Percentiles rank a stretch among this genome's conserved stretches.
phyloP scores from a whole-genome alignment of 2,329 filamentous ascomycete genomes.

The Scedosporium minutisporum region DNA sequence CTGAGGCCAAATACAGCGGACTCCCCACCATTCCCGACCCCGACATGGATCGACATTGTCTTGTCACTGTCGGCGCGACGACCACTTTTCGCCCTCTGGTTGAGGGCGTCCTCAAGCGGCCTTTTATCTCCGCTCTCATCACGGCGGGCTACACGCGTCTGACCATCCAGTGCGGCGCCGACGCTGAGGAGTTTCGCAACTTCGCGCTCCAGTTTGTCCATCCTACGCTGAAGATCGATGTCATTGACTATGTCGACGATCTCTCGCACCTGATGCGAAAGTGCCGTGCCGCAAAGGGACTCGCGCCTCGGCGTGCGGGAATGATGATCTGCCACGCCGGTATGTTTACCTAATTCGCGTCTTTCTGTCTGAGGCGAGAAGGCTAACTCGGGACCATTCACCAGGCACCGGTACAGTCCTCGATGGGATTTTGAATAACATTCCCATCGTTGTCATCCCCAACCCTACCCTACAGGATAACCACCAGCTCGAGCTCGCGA shows the following conservation, averaged over 20 bases:
- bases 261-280: slow-evolving; percentile 49
- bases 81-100: slow-evolving; percentile 71
- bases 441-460: slow-evolving; percentile 80
- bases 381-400: neutral
- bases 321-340: slow-evolving; percentile 85
- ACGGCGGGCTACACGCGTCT: slow-evolving; percentile 59
- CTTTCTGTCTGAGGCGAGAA: slow-evolving; percentile 6
- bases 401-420: slow-evolving; percentile 83
- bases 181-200: slow-evolving; percentile 45
- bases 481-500: slow-evolving; percentile 81
- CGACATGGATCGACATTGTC: slow-evolving; percentile 40
- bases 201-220: neutral
- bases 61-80: slow-evolving; percentile 89
- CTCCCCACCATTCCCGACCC: slow-evolving; percentile 9
- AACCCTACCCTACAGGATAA: slow-evolving; percentile 78
- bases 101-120: slow-evolving; percentile 48
- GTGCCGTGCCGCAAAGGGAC: slow-evolving; percentile 36
- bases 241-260: slow-evolving; percentile 58
- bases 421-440: slow-evolving; percentile 62
- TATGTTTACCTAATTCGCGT: slow-evolving; percentile 27
- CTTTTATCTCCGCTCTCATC: slow-evolving; percentile 53
- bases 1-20: neutral
- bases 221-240: slow-evolving; percentile 36
- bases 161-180: slow-evolving; percentile 70
- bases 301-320: slow-evolving; percentile 43